A percentile compares a stretch with the other conserved stretches of the same genome.
Conservation (phyloP, 2,329 filamentous ascomycete genomes). For the Ceratocystis lukuohia region DNA sequence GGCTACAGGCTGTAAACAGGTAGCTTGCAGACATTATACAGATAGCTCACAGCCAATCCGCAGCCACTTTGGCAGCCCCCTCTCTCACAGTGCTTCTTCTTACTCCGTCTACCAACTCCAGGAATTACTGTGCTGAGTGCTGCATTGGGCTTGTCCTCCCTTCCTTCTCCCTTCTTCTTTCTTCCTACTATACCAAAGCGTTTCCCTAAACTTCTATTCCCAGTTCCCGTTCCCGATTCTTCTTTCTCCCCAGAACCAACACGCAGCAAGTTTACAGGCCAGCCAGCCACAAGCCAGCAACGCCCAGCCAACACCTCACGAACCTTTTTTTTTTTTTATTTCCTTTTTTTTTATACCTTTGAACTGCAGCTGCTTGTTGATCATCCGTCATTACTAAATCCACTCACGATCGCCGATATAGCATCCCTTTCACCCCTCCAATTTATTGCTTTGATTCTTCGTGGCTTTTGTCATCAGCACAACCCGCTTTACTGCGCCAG, state of each 20-base stretch:
- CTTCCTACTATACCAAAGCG: not conserved
- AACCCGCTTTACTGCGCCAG: not conserved
- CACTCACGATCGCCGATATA: no score
- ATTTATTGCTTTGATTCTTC: not conserved
- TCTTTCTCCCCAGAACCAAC: not conserved
- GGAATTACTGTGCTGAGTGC: constrained; percentile 6
- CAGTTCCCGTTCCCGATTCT: not conserved
- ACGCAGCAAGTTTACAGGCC: not conserved
- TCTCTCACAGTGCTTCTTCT: constrained; percentile 2
- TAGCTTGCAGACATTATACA: no score
- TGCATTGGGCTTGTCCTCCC: constrained; percentile 3
- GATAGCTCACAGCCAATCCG: not conserved
- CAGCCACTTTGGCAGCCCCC: not conserved
- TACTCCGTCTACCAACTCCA: not conserved
- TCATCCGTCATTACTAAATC: no score
- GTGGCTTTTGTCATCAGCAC: constrained; percentile 3
- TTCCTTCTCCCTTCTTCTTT: constrained; percentile 6
- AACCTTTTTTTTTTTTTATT: not conserved
- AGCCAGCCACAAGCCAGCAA: not conserved
- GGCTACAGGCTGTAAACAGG: no score
- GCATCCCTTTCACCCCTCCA: no score
- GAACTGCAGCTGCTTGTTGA: no score
- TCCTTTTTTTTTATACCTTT: no score
- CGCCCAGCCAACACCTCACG: not conserved
- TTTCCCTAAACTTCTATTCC: constrained; percentile 6